Conservation (phyloP, 2,329 filamentous ascomycete species). For the Chalaropsis thielavioides region DNA sequence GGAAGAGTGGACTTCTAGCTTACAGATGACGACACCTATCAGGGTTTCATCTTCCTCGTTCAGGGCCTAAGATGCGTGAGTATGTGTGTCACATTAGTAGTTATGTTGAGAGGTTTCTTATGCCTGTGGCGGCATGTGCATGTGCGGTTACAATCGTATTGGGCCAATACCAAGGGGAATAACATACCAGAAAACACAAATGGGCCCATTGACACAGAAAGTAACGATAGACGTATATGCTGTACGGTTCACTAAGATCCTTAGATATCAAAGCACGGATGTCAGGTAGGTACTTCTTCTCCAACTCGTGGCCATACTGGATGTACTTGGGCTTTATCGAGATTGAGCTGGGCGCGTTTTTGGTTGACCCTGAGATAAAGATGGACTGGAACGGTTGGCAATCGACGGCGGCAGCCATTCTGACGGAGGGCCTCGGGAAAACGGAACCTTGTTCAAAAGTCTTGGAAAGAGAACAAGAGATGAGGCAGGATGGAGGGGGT, state of each 20-base stretch:
- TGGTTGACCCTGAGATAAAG: background rate
- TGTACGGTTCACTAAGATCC: constrained; percentile 94
- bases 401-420: background rate
- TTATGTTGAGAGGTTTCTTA: background rate
- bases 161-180: background rate
- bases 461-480: background rate
- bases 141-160: constrained; percentile 11
- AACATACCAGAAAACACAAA: constrained; percentile 77
- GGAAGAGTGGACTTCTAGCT: constrained; percentile 77
- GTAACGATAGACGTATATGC: constrained; percentile 97
- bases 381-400: background rate
- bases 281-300: constrained; percentile 57
- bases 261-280: constrained; percentile 90
- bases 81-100: background rate
- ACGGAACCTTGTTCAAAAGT: background rate
- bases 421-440: background rate
- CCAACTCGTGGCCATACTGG: constrained; percentile 47
- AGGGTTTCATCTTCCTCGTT: constrained; percentile 48
- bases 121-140: background rate
- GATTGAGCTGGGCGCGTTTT: background rate
- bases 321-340: constrained; percentile 39
- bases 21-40: constrained; percentile 85
- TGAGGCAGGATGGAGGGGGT: background rate
- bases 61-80: constrained; percentile 38
- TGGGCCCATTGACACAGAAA: constrained; percentile 97